Evolutionary conservation across 2,329 filamentous ascomycete genomes (phyloP).

Genomic region (Hypoxylon rubiginosum): DNA sequence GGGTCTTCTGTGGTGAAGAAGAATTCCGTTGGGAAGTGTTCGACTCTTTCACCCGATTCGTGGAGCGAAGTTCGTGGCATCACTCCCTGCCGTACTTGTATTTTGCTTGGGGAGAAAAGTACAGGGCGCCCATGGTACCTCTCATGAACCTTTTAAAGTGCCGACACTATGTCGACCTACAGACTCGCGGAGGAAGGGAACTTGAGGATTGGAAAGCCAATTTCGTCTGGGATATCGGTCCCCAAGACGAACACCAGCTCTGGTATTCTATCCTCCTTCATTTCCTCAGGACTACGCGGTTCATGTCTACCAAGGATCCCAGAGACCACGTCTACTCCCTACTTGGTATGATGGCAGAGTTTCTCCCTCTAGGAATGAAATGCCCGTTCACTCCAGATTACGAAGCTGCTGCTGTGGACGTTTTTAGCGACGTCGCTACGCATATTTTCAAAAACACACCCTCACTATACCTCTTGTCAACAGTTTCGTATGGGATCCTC

Average conservation of each 20-base stretch:
- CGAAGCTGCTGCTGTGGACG: background rate
- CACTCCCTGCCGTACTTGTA: background rate
- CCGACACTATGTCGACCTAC: background rate
- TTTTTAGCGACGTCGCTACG: background rate
- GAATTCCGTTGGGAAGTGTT: background rate
- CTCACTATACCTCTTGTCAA: background rate
- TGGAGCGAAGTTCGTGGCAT: slow-evolving; percentile 1
- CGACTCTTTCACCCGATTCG: background rate
- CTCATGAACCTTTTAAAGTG: background rate
- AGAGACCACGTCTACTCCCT: slow-evolving; percentile 1
- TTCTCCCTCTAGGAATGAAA: background rate
- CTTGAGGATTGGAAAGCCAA: slow-evolving; percentile 2
- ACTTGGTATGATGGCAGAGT: background rate
- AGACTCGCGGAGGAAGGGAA: background rate
- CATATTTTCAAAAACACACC: background rate
- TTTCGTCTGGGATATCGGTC: slow-evolving; percentile 2
- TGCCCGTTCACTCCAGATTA: background rate
- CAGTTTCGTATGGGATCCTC: background rate
- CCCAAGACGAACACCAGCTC: background rate
- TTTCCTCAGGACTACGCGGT: background rate
- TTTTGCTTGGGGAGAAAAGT: background rate
- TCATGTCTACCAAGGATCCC: background rate
- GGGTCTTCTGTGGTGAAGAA: background rate
- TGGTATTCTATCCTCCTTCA: background rate
- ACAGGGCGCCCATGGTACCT: background rate